Evolutionary conservation across 2,329 filamentous ascomycete genomes (phyloP), one percentile per base, ranked within the genome.

Genomic region (Pestalotiopsis fici): DNA sequence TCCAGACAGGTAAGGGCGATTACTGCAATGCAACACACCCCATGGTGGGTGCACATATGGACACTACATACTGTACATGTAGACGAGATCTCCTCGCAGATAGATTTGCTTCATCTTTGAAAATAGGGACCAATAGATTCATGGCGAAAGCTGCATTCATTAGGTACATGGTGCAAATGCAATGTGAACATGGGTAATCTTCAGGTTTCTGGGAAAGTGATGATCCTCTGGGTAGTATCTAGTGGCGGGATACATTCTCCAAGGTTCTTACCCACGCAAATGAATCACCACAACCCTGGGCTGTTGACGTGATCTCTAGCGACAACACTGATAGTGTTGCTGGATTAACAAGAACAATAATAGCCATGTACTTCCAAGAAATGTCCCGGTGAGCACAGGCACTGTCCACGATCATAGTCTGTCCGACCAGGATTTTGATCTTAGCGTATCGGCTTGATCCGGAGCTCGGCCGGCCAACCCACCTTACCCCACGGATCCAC

Each of bases 401-500:
- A 50, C 9, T 50, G n/a, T 50, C 21, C 21, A 7, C 43, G 43
- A 50, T 50, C 43, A 50, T 23, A 21, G 6, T n/a, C 43, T 50
- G 15, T n/a, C 18, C 43, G 43, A 23, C 43, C 43, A 50, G 43
- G 43, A 50, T 50, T n/a, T 18, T 50, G 15, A n/a, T 50, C 43
- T 59, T 31, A 59, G 23, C 55, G 28, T 31, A 9, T 50, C 43
- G 43, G 43, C 43, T 50, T 50, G 18, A 50, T 21, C 43, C 43
- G 55, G 55, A 57, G 23, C 55, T 27, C 27, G 55, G 23, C 55
- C 55, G 55, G 55, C 6, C 23, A 23, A 27, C 55, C 59, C 59
- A 62, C 59, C 37, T 62, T 62, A 64, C 62, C 62, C 62, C 62
- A 64, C 62, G 62, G 43, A 35, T 56, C 62, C 43, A 56, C 62